These are phyloP conservation scores for Salvia hispanica DNA, from an alignment of 257 asterid species.

Conservation along the genomic window DNA sequence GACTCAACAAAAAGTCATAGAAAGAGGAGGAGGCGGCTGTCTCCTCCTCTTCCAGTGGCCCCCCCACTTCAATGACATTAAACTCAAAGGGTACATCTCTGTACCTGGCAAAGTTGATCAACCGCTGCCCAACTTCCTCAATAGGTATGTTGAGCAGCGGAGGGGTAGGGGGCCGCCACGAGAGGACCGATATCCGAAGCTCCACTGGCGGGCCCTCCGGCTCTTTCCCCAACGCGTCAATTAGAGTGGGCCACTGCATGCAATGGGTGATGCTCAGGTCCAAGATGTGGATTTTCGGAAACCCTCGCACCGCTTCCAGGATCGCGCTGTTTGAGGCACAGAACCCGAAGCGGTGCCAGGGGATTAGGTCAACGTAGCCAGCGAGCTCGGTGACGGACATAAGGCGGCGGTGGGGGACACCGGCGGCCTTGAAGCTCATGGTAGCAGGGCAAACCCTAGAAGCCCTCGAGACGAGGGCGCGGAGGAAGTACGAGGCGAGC, in stretches of 20 bases:
- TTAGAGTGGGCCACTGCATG: constrained; percentile 87
- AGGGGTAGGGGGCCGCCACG: constrained; percentile 61
- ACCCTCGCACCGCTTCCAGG: constrained; percentile 46
- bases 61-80: constrained; percentile 42
- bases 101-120: constrained; percentile 60
- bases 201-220: constrained; percentile 45
- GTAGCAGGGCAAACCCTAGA: constrained; percentile 59
- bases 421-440: constrained; percentile 29
- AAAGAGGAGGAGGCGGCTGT: neutral
- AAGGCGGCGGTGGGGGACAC: constrained; percentile 33
- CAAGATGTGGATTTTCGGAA: constrained; percentile 51
- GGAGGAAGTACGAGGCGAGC: constrained; percentile 64
- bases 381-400: constrained; percentile 78
- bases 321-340: constrained; percentile 68
- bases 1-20: constrained; percentile 40
- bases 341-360: constrained; percentile 82
- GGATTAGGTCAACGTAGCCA: constrained; percentile 76
- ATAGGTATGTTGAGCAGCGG: constrained; percentile 58
- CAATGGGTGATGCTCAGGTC: constrained; percentile 76
- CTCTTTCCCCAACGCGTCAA: constrained; percentile 56
- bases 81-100: constrained; percentile 69
- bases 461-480: constrained; percentile 63
- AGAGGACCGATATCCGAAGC: constrained; percentile 52
- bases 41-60: neutral
- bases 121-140: constrained; percentile 61